Base-by-base conservation (phyloP, 257 asterid species). In the Solanum gracilifrons region DNA sequence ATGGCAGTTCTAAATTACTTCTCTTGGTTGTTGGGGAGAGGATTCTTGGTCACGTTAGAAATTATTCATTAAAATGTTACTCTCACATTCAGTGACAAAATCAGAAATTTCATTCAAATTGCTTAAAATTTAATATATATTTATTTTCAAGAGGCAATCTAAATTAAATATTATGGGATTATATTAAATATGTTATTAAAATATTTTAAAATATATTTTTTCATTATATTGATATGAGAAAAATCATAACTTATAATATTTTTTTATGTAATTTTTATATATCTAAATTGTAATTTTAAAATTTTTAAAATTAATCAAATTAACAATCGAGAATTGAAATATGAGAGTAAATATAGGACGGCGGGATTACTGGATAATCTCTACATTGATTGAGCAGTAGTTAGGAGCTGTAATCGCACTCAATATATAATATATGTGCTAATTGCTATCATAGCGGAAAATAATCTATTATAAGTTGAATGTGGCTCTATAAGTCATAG, bases 381-480 rank as follows among this genome's bases (percentile, higher is more conserved):
- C 21, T 37, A 23, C 33, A 37, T 76, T 76, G 33, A 76, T 76
- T 75, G 35, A 76, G 23, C 60, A 37, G 13, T 41, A n/a, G 84
- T 39, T 41, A 7, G 7, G 84, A 77, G 84, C 64, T 77, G 84
- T 77, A 77, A 77, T 41, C 84, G 84, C 84, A 77, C 64, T 41
- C n/a, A 76, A 13, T 23, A 39, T n/a, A 76, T 41, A 41, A 20
- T 41, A 8, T 77, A 41, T 41, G 7, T 75, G 13, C 46, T 41
- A 41, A 10, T 41, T 41, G 46, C 55, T 12, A 25, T n/a, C 20
- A 76, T 76, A 37, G 33, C 33, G 43, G 21, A 76, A 76, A 76
- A 41, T 7, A 77, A 39, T 39, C 39, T 76, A 39, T 77, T 77
- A 77, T 77, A 77, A 77, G 62, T 33, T 25, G 25, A 32, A 51